Evolutionary conservation across 1,139 yeast genomes (phyloP).

Genomic region (Kurtzmaniella quercitrusa): DNA sequence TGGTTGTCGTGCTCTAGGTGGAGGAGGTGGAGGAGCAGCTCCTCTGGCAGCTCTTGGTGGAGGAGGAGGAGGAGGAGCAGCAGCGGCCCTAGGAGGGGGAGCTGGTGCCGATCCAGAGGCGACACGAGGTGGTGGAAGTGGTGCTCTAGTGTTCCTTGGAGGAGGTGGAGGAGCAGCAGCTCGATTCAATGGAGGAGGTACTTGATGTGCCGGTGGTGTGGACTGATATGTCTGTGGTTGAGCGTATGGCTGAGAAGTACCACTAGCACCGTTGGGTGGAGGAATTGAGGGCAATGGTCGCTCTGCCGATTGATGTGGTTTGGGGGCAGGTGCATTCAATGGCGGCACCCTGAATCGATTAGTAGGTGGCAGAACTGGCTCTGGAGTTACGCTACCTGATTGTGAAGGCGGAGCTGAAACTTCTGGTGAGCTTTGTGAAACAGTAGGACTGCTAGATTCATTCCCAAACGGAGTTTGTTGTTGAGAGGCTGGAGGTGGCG

Average conservation of each 20-base stretch:
- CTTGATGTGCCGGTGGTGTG: constrained; percentile 10
- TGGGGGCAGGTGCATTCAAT: constrained; percentile 5
- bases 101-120: constrained; percentile 14
- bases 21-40: constrained; percentile 22
- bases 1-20: constrained; percentile 17
- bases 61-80: constrained; percentile 20
- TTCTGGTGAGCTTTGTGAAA: constrained; percentile 21
- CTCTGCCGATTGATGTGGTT: constrained; percentile 13
- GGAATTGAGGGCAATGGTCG: constrained; percentile 12
- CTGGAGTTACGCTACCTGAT: constrained; percentile 13
- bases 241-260: constrained; percentile 7
- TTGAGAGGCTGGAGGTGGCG: constrained; percentile 38
- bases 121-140: constrained; percentile 22
- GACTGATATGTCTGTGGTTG: constrained; percentile 18
- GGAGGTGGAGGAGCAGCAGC: constrained; percentile 30
- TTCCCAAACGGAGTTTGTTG: constrained; percentile 6
- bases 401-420: constrained; percentile 11
- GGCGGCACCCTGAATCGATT: constrained; percentile 9
- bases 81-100: constrained; percentile 26
- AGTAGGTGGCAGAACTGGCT: constrained; percentile 10
- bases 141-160: constrained; percentile 11
- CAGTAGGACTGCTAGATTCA: constrained; percentile 13
- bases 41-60: constrained; percentile 20
- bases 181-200: constrained; percentile 16
- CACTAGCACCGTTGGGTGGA: constrained; percentile 11